These are phyloP conservation scores for Arthrobotrys iridis DNA, from an alignment of 2,329 filamentous ascomycete species.

Conservation along the genomic window DNA sequence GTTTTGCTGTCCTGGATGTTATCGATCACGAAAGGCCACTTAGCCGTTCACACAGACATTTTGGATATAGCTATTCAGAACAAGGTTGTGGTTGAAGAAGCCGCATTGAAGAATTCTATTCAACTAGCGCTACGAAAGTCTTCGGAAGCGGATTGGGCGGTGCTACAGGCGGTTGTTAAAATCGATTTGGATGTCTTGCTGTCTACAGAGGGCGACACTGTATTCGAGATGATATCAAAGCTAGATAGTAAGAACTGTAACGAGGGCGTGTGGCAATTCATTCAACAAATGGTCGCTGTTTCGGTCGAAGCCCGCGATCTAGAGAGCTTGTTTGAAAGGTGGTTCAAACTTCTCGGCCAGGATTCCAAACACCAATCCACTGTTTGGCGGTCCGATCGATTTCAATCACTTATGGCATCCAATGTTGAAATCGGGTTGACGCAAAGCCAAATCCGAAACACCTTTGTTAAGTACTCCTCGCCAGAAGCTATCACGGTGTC, in stretches of 20 bases:
- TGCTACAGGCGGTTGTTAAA: conserved; percentile 28
- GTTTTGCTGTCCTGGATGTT: conserved; percentile 46
- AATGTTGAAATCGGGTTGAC: conserved; percentile 33
- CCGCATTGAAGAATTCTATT: conserved; percentile 13
- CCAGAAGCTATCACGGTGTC: background rate
- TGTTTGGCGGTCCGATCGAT: conserved; percentile 35
- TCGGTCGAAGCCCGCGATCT: conserved; percentile 43
- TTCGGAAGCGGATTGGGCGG: conserved; percentile 18
- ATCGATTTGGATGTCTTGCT: conserved; percentile 42
- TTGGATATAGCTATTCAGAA: conserved; percentile 39
- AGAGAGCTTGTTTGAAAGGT: conserved; percentile 28
- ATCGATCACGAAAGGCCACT: conserved; percentile 17
- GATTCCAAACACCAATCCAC: background rate
- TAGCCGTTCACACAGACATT: conserved; percentile 21
- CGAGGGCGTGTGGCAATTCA: conserved; percentile 31
- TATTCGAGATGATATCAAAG: conserved; percentile 32
- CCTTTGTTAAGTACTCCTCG: conserved; percentile 10
- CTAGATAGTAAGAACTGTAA: conserved; percentile 3
- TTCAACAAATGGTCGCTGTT: conserved; percentile 17
- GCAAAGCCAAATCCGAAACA: conserved; percentile 23
- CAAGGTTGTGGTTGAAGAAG: conserved; percentile 27
- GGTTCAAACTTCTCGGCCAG: conserved; percentile 13
- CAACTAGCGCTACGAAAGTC: conserved; percentile 17
- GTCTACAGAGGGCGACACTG: conserved; percentile 4
- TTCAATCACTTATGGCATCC: conserved; percentile 36